Percentiles rank a stretch among this genome's conserved stretches.
These are phyloP conservation scores for Polychytrium aggregatum DNA, from an alignment of 192 early-diverging fungal genomes.

Conservation along the genomic window DNA sequence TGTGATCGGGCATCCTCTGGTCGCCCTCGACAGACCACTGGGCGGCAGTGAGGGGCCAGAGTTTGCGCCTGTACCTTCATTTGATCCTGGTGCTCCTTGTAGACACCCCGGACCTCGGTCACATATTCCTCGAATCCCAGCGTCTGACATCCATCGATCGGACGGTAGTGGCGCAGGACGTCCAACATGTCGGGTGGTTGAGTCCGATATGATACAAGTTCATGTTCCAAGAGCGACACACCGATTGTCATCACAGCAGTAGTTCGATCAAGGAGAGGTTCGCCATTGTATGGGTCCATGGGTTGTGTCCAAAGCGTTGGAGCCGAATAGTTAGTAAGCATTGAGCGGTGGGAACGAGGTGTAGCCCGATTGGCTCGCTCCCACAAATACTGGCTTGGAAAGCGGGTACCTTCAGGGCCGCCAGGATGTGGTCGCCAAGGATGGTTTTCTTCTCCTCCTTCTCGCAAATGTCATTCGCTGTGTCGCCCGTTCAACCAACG, in stretches of 20 bases:
- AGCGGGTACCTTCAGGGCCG: conserved; percentile 74
- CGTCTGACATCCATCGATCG: no score
- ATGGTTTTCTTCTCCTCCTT: conserved; percentile 96
- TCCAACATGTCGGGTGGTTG: no score
- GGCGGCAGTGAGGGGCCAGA: background rate
- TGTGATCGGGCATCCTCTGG: background rate
- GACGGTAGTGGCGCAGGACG: no score
- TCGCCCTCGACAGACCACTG: no score
- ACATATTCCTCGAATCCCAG: conserved; percentile 92
- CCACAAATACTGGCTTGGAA: no score
- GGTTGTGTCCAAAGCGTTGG: background rate
- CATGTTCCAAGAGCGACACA: no score
- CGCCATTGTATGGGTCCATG: background rate
- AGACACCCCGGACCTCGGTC: conserved; percentile 73
- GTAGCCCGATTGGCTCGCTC: no score
- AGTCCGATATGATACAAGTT: no score
- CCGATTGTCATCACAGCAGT: no score
- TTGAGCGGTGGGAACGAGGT: background rate
- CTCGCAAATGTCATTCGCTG: conserved; percentile 92
- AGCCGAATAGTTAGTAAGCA: background rate
- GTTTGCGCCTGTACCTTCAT: conserved; percentile 45
- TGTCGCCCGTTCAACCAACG: no score
- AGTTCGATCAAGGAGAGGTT: no score
- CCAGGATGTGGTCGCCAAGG: conserved; percentile 87
- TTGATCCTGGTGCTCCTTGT: conserved; percentile 78